A percentile compares a stretch with the other conserved stretches of the same genome.
These are phyloP conservation scores for Paramecium pentaurelia DNA, from an alignment of 73 alveolate genomes.

Conservation along the genomic window DNA sequence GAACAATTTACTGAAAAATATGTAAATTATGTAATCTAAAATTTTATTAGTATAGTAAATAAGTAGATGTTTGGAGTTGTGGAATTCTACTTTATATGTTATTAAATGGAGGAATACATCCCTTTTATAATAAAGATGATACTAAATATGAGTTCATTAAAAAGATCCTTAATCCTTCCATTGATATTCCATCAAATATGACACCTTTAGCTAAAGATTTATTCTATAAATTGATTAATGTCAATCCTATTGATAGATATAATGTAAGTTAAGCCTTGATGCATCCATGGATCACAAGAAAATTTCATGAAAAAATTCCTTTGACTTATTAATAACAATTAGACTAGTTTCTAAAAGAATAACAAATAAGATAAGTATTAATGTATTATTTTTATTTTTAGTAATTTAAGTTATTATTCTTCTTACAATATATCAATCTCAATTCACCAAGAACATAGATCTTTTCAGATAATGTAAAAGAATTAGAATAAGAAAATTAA, in stretches of 20 bases:
- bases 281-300: constrained; percentile 94
- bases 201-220: constrained; percentile 76
- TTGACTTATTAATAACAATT: constrained; percentile 71
- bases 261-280: constrained; percentile 74
- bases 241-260: constrained; percentile 83
- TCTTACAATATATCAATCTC: not conserved
- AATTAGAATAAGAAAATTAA: not conserved
- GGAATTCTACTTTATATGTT: constrained; percentile 79
- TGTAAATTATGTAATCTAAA: not conserved
- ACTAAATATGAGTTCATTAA: constrained; percentile 57
- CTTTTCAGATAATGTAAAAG: not conserved
- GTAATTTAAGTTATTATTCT: not conserved
- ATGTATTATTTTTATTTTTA: not conserved
- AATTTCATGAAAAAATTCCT: constrained; percentile 68
- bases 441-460: not conserved
- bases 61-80: constrained; percentile 81
- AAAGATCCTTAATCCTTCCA: constrained; percentile 56
- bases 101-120: constrained; percentile 76
- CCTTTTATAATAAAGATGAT: constrained; percentile 70
- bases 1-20: constrained; percentile 71
- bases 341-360: constrained; percentile 26
- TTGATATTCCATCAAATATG: constrained; percentile 32
- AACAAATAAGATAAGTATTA: constrained; percentile 49
- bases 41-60: constrained; percentile 64
- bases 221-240: constrained; percentile 70